Conservation (phyloP, 257 asterid genomes). For the Osmanthus fragrans region DNA sequence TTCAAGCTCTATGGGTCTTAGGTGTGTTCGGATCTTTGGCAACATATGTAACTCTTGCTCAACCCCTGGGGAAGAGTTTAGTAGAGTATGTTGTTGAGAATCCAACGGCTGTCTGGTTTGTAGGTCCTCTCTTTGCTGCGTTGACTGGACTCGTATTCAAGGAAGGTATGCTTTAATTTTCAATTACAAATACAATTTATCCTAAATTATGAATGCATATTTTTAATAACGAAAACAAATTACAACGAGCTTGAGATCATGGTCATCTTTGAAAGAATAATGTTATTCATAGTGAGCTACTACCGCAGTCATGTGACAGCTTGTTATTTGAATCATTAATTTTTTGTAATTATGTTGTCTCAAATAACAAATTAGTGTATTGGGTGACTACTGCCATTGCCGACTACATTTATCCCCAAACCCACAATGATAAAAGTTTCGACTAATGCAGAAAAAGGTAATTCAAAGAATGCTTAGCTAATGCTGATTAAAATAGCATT, state of each 20-base stretch:
- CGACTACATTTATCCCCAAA: too few relatives aligned
- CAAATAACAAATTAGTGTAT: too few relatives aligned
- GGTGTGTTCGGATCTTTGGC: conserved; percentile 77
- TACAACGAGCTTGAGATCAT: background rate
- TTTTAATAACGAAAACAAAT: too few relatives aligned
- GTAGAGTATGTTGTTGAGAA: conserved; percentile 72
- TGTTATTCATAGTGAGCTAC: too few relatives aligned
- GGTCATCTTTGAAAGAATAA: background rate
- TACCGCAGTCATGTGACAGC: too few relatives aligned
- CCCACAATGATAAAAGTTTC: too few relatives aligned
- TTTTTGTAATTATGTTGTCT: too few relatives aligned
- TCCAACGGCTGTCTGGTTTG: conserved; percentile 81
- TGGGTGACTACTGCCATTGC: too few relatives aligned
- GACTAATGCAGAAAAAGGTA: too few relatives aligned
- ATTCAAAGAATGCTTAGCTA: too few relatives aligned
- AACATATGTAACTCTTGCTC: conserved; percentile 59
- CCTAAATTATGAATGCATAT: background rate
- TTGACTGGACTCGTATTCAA: conserved; percentile 91
- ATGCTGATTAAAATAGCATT: too few relatives aligned
- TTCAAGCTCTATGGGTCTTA: conserved; percentile 74
- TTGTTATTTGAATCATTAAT: too few relatives aligned
- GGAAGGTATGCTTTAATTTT: conserved; percentile 56
- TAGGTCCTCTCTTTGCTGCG: conserved; percentile 93
- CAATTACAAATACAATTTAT: background rate
- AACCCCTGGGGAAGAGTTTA: conserved; percentile 58